These are phyloP conservation scores for Cladosporium sphaerospermum DNA, from an alignment of 2,329 filamentous ascomycete genomes.

Conservation along the genomic window DNA sequence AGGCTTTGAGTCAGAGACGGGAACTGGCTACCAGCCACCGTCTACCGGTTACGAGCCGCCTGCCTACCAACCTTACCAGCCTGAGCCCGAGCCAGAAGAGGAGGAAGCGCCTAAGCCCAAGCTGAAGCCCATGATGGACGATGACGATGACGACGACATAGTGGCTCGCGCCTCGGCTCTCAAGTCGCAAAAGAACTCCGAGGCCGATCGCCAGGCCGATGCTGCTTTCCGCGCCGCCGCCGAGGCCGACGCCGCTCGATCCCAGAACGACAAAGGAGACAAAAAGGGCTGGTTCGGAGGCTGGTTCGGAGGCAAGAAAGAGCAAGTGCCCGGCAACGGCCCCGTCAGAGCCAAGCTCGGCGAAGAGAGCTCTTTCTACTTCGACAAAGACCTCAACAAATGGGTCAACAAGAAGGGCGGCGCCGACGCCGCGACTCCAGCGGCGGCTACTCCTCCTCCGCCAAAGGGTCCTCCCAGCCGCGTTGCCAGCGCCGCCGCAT, in stretches of 20 bases:
- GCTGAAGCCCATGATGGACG: constrained; percentile 73
- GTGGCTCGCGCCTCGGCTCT: constrained; percentile 43
- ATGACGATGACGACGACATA: constrained; percentile 60
- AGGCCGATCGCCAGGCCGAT: constrained; percentile 66
- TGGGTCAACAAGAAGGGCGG: constrained; percentile 92
- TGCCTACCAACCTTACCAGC: constrained; percentile 43
- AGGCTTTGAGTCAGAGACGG: constrained; percentile 7
- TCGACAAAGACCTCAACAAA: constrained; percentile 91
- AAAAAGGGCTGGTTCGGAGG: constrained; percentile 69
- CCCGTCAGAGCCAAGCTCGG: constrained; percentile 91
- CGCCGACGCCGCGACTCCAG: constrained; percentile 53
- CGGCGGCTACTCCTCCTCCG: constrained; percentile 64
- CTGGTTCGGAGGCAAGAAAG: constrained; percentile 69
- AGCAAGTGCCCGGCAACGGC: constrained; percentile 50
- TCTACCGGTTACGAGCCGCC: constrained; percentile 49
- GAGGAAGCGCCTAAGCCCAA: constrained; percentile 49
- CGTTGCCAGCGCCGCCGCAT: constrained; percentile 49
- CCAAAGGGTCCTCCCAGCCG: constrained; percentile 54
- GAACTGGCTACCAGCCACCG: constrained; percentile 50
- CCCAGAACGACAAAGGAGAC: constrained; percentile 45
- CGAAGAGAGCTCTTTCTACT: constrained; percentile 87
- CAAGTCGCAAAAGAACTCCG: constrained; percentile 27
- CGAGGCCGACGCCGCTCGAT: constrained; percentile 60
- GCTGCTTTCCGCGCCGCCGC: constrained; percentile 82
- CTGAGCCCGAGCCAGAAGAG: constrained; percentile 46